phyloP scores from a whole-genome alignment of 768 basidiomycete genomes.

The Omphalotus guepiniiformis region DNA sequence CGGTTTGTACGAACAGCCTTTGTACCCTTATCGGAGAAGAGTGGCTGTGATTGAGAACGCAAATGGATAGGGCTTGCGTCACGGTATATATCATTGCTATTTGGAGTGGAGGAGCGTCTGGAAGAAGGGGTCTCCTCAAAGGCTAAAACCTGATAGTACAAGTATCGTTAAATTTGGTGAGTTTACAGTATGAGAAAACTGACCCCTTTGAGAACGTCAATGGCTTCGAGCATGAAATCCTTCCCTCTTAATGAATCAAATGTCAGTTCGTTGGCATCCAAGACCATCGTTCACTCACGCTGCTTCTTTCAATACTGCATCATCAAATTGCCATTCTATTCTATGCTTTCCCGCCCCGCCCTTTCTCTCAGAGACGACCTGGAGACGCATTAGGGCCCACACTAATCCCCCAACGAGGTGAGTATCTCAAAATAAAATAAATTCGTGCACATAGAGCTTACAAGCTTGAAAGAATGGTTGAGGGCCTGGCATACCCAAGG shows the following conservation, averaged over 20 bases:
- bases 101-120: conserved; percentile 29
- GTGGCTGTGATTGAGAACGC: conserved; percentile 54
- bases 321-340: conserved; percentile 90
- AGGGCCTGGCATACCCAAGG: conserved; percentile 82
- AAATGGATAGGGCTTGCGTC: conserved; percentile 41
- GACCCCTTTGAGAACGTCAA: conserved; percentile 87
- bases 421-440: conserved; percentile 17
- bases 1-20: conserved; percentile 53
- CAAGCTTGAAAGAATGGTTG: conserved; percentile 79
- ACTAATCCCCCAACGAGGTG: conserved; percentile 40
- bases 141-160: conserved; percentile 39
- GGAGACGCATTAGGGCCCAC: conserved; percentile 79
- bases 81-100: conserved; percentile 30
- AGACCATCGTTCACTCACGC: conserved; percentile 56
- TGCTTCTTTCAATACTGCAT: conserved; percentile 91
- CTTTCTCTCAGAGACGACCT: conserved; percentile 72
- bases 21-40: conserved; percentile 37
- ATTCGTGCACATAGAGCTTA: conserved; percentile 24
- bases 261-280: conserved; percentile 14
- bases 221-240: conserved; percentile 91
- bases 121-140: conserved; percentile 66
- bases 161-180: conserved; percentile 9
- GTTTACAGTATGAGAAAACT: conserved; percentile 26
- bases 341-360: conserved; percentile 73
- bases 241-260: conserved; percentile 59